Percentiles rank a stretch among this genome's conserved stretches.
phyloP scores from a whole-genome alignment of 768 basidiomycete species.

The Gloeopeniophorella convolvens region DNA sequence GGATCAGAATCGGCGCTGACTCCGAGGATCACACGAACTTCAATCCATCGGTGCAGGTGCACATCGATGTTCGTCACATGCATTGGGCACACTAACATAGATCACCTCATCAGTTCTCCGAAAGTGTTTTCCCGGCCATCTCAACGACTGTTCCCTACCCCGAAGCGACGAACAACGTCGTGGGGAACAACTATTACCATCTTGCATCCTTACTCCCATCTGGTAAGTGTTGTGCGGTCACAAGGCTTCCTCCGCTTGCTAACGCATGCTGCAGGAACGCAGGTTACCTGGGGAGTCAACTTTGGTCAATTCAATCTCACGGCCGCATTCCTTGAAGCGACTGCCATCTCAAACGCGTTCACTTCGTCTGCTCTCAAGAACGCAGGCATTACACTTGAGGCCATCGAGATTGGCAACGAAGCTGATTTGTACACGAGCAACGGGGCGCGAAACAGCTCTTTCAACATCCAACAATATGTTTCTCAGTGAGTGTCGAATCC shows the following conservation, averaged over 20 bases:
- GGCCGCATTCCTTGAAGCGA: conserved; percentile 40
- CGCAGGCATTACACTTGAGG: conserved; percentile 43
- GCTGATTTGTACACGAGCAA: conserved; percentile 48
- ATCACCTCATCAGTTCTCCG: conserved; percentile 32
- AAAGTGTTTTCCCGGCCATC: conserved; percentile 43
- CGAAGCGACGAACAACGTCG: conserved; percentile 54
- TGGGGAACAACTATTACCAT: conserved; percentile 52
- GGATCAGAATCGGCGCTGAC: conserved; percentile 52
- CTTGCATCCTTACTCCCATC: conserved; percentile 46
- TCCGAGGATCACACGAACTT: conserved; percentile 54
- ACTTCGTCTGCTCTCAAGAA: conserved; percentile 31
- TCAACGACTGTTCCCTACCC: conserved; percentile 53
- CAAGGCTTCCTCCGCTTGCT: not conserved
- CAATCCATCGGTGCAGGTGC: conserved; percentile 40
- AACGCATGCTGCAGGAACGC: conserved; percentile 42
- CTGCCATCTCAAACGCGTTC: conserved; percentile 45
- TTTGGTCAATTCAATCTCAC: conserved; percentile 36
- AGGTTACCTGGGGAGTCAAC: conserved; percentile 64
- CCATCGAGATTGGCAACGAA: conserved; percentile 60
- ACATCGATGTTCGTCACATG: not conserved
- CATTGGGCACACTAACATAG: not conserved
- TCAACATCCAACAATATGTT: conserved; percentile 41
- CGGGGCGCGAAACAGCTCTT: conserved; percentile 35
- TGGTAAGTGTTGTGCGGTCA: conserved; percentile 27
- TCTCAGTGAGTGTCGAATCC: conserved; percentile 35